Evolutionary conservation across 768 basidiomycete species (phyloP).

Genomic region (Suillus spraguei): DNA sequence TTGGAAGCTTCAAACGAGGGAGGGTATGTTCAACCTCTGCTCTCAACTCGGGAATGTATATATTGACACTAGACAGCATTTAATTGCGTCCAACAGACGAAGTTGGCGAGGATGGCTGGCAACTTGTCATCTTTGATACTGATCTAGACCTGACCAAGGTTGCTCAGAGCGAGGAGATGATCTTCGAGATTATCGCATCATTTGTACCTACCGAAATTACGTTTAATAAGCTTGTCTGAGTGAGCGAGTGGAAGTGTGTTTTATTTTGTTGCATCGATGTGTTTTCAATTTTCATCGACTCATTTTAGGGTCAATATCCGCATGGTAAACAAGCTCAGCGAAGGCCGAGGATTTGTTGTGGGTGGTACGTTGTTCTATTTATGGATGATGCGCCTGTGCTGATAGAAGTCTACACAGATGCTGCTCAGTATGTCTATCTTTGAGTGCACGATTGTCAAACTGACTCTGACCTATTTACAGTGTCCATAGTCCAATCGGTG

Average conservation of each 20-base stretch:
- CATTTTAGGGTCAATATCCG: background rate
- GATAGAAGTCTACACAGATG: background rate
- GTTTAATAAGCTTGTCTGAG: conserved; percentile 29
- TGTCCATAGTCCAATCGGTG: background rate
- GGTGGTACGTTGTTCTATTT: background rate
- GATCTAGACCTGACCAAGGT: conserved; percentile 18
- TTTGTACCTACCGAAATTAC: conserved; percentile 21
- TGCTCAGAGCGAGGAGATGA: conserved; percentile 23
- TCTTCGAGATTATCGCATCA: conserved; percentile 32
- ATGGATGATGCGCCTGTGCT: background rate
- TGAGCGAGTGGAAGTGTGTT: conserved; percentile 33
- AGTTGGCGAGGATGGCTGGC: conserved; percentile 27
- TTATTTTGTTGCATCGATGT: background rate
- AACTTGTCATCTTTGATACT: conserved; percentile 13
- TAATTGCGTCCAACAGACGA: conserved; percentile 22
- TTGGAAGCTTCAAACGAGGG: conserved; percentile 38
- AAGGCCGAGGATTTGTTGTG: background rate
- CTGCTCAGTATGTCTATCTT: background rate
- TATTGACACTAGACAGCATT: conserved; percentile 6
- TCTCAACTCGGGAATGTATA: background rate
- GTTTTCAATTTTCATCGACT: background rate
- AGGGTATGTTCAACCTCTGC: background rate
- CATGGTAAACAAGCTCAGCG: background rate
- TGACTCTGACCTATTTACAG: background rate
- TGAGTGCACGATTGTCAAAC: background rate